phyloP scores from a whole-genome alignment of 2,329 filamentous ascomycete species.

The Chaetoscypha palmicola region DNA sequence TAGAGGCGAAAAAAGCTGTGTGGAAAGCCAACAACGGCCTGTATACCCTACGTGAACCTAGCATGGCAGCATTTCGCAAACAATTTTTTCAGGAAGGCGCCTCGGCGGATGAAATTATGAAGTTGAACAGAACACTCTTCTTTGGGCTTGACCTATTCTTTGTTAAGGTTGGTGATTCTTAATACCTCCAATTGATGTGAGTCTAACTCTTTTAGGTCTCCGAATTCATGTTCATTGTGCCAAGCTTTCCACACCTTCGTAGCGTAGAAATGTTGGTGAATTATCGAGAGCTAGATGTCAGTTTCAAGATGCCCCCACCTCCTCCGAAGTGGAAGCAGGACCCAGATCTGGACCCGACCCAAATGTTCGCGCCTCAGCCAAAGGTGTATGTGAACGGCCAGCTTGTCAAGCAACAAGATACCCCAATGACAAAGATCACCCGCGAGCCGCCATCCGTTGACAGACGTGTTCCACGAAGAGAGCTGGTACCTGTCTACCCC shows the following conservation, averaged over 20 bases:
- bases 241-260: conserved; percentile 51
- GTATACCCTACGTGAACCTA: conserved; percentile 46
- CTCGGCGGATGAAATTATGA: conserved; percentile 14
- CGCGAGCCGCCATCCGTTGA: conserved; percentile 45
- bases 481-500: conserved; percentile 45
- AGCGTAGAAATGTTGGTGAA: conserved; percentile 48
- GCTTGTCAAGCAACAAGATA: conserved; percentile 45
- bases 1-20: conserved; percentile 49
- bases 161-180: conserved; percentile 46
- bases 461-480: conserved; percentile 44
- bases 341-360: conserved; percentile 44
- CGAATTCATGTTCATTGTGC: conserved; percentile 53
- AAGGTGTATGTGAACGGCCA: conserved; percentile 53
- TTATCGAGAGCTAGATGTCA: conserved; percentile 43
- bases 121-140: conserved; percentile 31
- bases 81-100: conserved; percentile 38
- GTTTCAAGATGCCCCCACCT: conserved; percentile 10
- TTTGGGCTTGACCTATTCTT: conserved; percentile 57
- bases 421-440: conserved; percentile 42
- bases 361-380: conserved; percentile 48
- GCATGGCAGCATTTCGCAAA: conserved; percentile 45
- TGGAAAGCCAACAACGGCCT: conserved; percentile 52
- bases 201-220: conserved; percentile 41
- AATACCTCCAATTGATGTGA: conserved; percentile 7
- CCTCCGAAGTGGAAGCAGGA: conserved; percentile 51